Evolutionary conservation across 331 rosid species (phyloP), one percentile per base, ranked within the genome.

Genomic region (Quercus lobata): DNA sequence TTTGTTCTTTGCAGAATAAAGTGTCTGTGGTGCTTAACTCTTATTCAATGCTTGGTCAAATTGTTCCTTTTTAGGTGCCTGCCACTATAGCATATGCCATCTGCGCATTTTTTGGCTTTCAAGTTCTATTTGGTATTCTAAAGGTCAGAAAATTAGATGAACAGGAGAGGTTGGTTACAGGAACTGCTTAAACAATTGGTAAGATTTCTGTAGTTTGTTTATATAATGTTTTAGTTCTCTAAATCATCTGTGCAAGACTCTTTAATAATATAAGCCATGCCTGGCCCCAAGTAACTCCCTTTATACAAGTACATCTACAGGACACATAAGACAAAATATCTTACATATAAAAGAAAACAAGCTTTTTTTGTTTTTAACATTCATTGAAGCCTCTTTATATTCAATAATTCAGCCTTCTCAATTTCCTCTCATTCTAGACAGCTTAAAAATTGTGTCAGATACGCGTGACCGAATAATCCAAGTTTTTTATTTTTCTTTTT

Each of bases 121-220:
- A 92, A 89, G 95, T 94, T 79, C 92, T 94, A 81, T 41, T 94
- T 57, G 97, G 98, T 86, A 81, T 94, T 83, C 71, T 94, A 69
- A 92, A 92, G 90, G 95, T 92, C 46, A 94, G 84, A 86, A 92
- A 86, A 85, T 77, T 94, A 65, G 98, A 94, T 81, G 98, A 92
- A 78, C 86, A 84, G 75, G 98, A 94, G 77, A 81, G 85, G 77
- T 85, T 94, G 88, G 88, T 94, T 84, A 90, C 97, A 57, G 97
- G 98, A 82, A 92, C 95, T 54, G 95, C 97, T 71, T 94, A 83
- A 86, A 35, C 77, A 68, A 71, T 80, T 71, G 74, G 74, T 80
- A 78, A 89, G 96, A 58, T 21, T 29, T 60, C 72, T 72, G 37
- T 34, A 2, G 5, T 18, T 49, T 49, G 14, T 61, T 14, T 58